phyloP scores from a whole-genome alignment of 2,329 filamentous ascomycete genomes.

The Cercospora sp. region DNA sequence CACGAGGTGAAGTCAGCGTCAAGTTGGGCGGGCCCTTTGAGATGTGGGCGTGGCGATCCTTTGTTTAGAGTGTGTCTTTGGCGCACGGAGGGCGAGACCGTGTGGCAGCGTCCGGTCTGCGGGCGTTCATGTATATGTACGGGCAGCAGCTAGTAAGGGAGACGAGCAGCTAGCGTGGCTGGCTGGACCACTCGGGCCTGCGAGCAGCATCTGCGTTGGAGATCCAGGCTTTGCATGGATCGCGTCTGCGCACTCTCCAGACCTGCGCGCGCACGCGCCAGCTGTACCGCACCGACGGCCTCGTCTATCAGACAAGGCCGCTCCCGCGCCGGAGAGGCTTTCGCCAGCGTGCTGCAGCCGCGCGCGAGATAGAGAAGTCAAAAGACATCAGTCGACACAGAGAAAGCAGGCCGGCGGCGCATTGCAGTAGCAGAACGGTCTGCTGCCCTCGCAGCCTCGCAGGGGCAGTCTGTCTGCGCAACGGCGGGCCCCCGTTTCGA shows the following conservation, averaged over 20 bases:
- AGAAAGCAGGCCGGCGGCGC: not conserved
- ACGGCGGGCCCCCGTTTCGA: not conserved
- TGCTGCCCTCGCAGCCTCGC: not conserved
- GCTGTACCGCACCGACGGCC: not conserved
- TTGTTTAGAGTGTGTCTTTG: conserved; percentile 51
- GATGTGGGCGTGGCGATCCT: conserved; percentile 50
- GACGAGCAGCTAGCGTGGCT: conserved; percentile 31
- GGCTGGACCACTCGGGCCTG: conserved; percentile 30
- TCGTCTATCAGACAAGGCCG: not conserved
- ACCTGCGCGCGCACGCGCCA: conserved; percentile 10
- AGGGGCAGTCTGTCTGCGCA: not conserved
- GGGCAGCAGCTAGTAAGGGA: conserved; percentile 27
- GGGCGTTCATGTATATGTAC: conserved; percentile 37
- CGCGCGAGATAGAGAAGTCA: not conserved
- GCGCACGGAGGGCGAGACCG: conserved; percentile 49
- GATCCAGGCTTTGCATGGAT: conserved; percentile 34
- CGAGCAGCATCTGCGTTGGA: conserved; percentile 26
- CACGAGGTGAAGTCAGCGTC: conserved; percentile 32
- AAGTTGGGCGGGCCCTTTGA: conserved; percentile 33
- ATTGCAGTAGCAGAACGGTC: not conserved
- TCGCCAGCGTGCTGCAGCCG: not conserved
- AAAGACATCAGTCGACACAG: not conserved
- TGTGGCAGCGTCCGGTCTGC: conserved; percentile 37
- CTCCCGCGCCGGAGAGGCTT: not conserved
- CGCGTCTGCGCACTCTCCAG: conserved; percentile 19